A percentile compares a stretch with the other conserved stretches of the same genome.
These are phyloP conservation scores for Candida arabinofermentans DNA, from an alignment of 805 yeast species.

Conservation along the genomic window DNA sequence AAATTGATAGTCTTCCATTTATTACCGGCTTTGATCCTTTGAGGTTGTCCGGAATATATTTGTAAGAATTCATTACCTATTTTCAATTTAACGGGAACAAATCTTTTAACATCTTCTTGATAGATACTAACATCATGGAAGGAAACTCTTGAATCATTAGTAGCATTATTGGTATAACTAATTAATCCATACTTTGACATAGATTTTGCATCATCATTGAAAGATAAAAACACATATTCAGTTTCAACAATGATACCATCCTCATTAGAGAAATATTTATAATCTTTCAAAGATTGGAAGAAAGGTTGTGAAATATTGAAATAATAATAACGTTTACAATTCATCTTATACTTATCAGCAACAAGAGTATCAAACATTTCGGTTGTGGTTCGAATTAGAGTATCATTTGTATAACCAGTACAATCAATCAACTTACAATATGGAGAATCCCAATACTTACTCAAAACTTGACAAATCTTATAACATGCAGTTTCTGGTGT, in stretches of 20 bases:
- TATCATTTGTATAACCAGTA: constrained; percentile 44
- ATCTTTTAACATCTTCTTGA: constrained; percentile 44
- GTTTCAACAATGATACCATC: constrained; percentile 7
- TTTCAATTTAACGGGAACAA: constrained; percentile 57
- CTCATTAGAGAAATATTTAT: constrained; percentile 6
- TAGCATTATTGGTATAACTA: constrained; percentile 36
- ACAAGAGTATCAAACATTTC: constrained; percentile 29
- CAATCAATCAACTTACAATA: constrained; percentile 65
- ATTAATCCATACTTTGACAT: constrained; percentile 44
- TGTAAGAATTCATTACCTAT: constrained; percentile 71
- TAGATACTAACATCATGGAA: constrained; percentile 50
- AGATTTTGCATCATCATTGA: constrained; percentile 41
- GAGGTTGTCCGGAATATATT: constrained; percentile 42
- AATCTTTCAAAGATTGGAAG: constrained; percentile 10
- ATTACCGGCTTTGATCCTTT: constrained; percentile 34
- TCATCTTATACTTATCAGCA: constrained; percentile 47
- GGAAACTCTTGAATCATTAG: constrained; percentile 48
- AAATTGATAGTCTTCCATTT: constrained; percentile 33
- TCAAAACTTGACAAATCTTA: constrained; percentile 58
- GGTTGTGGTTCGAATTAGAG: constrained; percentile 6
- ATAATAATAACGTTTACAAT: constrained; percentile 52
- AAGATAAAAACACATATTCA: constrained; percentile 37
- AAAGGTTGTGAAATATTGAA: constrained; percentile 41
- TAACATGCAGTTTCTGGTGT: constrained; percentile 53
- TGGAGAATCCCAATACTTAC: constrained; percentile 68